Evolutionary conservation across 73 alveolate species (phyloP).

Genomic region (Stentor coeruleus): DNA sequence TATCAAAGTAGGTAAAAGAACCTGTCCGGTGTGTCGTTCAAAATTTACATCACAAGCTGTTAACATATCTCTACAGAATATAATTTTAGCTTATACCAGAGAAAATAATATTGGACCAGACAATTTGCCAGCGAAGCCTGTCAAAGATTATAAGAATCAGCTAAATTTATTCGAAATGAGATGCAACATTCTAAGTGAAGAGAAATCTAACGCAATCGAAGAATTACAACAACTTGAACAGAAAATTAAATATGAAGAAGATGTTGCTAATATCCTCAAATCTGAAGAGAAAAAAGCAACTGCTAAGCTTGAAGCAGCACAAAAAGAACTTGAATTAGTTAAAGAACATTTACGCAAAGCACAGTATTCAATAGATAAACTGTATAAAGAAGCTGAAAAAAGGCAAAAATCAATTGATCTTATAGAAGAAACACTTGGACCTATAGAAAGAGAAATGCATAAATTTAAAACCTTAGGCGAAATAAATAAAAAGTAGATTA

Average conservation of each 20-base stretch:
- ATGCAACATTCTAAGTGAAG: conserved; percentile 8
- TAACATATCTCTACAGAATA: conserved; percentile 24
- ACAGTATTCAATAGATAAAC: background rate
- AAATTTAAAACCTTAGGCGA: background rate
- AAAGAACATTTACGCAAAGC: background rate
- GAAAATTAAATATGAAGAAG: conserved; percentile 13
- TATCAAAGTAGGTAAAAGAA: background rate
- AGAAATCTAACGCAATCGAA: background rate
- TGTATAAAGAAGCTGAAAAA: background rate
- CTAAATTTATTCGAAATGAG: background rate
- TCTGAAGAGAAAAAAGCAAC: conserved; percentile 2
- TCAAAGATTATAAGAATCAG: background rate
- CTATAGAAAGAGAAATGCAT: conserved; percentile 4
- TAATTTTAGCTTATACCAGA: conserved; percentile 8
- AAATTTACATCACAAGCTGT: conserved; percentile 20
- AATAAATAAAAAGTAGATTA: too few species aligned
- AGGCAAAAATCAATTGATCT: background rate
- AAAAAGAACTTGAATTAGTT: conserved; percentile 13
- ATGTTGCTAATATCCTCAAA: background rate
- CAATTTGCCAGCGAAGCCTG: background rate
- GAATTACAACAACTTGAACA: background rate
- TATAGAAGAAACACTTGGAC: conserved; percentile 8
- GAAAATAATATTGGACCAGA: background rate
- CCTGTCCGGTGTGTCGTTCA: conserved; percentile 20
- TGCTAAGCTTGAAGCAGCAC: background rate